Base-by-base conservation (phyloP, 805 yeast species). In the Nadsonia fulvescens region DNA sequence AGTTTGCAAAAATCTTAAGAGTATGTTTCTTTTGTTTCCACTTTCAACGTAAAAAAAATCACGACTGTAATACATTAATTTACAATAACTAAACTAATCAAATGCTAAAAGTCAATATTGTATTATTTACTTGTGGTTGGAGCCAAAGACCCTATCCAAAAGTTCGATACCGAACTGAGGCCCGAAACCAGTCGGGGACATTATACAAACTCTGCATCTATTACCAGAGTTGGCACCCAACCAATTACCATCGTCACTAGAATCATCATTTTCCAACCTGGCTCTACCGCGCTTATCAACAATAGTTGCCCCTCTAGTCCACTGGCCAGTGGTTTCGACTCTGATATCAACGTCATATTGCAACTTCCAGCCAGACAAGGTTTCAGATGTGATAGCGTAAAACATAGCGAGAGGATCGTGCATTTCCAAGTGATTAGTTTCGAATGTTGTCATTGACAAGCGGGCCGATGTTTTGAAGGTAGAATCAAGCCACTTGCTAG, bases 401-500 rank as follows among this genome's bases (percentile, higher is more conserved):
- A 40, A 50, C 12, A 45, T 39, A 3, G 58, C 51, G 20, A 54
- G 39, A n/a, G 59, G 59, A 31, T 54, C 59, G 25, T 54, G 59
- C 30, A 51, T 30, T 14, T 43, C 34, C 26, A 46, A 27, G 12
- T 23, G 29, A n/a, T n/a, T n/a, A 8, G 38, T 36, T 14, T 34
- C 33, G 8, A 32, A 14, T 10, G 15, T 37, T 12, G 18, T 18
- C 23, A 40, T 42, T 4, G 36, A 29, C 9, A 43, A 34, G 15
- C 30, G 19, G 11, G 36, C 39, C 29, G 37, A 32, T 28, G 36
- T 32, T 12, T 32, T 33, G 25, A 46, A 47, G 5, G 46, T 34
- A 8, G 39, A 24, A 10, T 29, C 34, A 13, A 52, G 33, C 56
- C 57, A 55, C 8, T 34, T 37, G 8, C 34, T 24, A 28, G 42